A percentile compares a stretch with the other conserved stretches of the same genome.
phyloP scores from a whole-genome alignment of 2,329 filamentous ascomycete species.

The Neobulgaria alba region DNA sequence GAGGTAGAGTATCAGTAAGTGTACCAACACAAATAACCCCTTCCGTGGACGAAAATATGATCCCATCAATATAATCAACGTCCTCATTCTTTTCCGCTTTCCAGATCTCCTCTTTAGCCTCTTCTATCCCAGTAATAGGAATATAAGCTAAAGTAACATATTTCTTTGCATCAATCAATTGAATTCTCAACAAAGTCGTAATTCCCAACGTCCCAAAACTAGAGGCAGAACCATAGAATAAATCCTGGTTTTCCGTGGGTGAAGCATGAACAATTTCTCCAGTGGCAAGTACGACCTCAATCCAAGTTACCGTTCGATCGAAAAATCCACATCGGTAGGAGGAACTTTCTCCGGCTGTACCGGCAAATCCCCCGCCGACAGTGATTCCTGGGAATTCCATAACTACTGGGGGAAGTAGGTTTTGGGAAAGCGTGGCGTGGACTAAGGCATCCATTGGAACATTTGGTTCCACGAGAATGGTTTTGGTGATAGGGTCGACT shows the following conservation, averaged over 20 bases:
- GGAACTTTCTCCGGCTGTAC: constrained; percentile 57
- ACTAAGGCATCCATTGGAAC: constrained; percentile 59
- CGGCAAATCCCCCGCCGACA: constrained; percentile 55
- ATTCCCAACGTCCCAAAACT: constrained; percentile 53
- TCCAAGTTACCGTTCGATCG: constrained; percentile 49
- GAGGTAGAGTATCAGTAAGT: constrained; percentile 25
- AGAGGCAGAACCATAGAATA: constrained; percentile 51
- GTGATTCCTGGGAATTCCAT: constrained; percentile 67
- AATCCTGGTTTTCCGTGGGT: constrained; percentile 39
- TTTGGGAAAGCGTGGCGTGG: constrained; percentile 42
- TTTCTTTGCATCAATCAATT: constrained; percentile 41
- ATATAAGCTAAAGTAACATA: constrained; percentile 42
- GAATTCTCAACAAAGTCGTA: constrained; percentile 49
- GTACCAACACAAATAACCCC: background rate
- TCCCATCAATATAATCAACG: constrained; percentile 50
- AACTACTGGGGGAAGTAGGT: constrained; percentile 53
- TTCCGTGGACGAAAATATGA: background rate
- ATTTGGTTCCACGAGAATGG: constrained; percentile 53
- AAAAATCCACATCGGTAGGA: constrained; percentile 59
- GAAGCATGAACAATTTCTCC: constrained; percentile 39
- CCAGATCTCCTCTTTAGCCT: constrained; percentile 31
- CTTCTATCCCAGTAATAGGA: constrained; percentile 30
- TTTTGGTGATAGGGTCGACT: constrained; percentile 32
- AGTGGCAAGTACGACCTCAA: constrained; percentile 54
- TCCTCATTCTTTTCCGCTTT: constrained; percentile 16